Evolutionary conservation across 352 stramenopile genomes (phyloP).

Genomic region (Plasmopara halstedii): DNA sequence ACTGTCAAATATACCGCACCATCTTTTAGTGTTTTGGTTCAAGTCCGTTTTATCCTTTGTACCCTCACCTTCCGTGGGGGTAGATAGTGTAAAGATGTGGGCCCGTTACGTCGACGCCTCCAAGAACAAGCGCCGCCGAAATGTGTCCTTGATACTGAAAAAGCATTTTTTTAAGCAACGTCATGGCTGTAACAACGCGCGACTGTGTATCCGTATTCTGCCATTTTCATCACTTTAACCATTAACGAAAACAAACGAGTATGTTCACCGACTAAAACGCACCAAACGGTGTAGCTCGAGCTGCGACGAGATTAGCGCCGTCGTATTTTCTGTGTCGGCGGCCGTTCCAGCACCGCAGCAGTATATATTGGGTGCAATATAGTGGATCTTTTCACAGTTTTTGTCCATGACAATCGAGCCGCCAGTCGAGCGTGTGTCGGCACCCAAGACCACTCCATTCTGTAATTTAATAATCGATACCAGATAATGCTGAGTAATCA

Average conservation of each 20-base stretch:
- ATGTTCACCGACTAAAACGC: constrained; percentile 16
- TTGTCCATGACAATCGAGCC: constrained; percentile 97
- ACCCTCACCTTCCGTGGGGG: constrained; percentile 86
- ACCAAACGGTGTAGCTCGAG: constrained; percentile 94
- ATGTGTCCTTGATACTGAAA: constrained; percentile 97
- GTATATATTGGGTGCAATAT: constrained; percentile 99
- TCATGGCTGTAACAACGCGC: constrained; percentile 95
- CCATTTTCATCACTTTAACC: neutral
- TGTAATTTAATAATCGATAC: constrained; percentile 8
- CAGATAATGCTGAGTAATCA: neutral
- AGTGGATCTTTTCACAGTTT: constrained; percentile 99
- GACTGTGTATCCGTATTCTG: constrained; percentile 81
- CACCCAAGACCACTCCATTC: constrained; percentile 94
- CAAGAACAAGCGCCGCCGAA: constrained; percentile 94
- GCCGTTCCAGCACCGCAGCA: constrained; percentile 97
- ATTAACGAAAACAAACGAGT: constrained; percentile 4
- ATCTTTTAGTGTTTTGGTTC: neutral
- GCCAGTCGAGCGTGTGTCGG: constrained; percentile 95
- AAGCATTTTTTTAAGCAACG: constrained; percentile 94
- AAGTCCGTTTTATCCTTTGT: neutral
- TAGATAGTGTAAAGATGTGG: constrained; percentile 98
- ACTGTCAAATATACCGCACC: constrained; percentile 16
- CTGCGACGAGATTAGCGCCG: constrained; percentile 78
- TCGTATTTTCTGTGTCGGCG: constrained; percentile 95
- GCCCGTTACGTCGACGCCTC: constrained; percentile 94